phyloP scores from a whole-genome alignment of 768 basidiomycete genomes.

The Lactarius evosmus region DNA sequence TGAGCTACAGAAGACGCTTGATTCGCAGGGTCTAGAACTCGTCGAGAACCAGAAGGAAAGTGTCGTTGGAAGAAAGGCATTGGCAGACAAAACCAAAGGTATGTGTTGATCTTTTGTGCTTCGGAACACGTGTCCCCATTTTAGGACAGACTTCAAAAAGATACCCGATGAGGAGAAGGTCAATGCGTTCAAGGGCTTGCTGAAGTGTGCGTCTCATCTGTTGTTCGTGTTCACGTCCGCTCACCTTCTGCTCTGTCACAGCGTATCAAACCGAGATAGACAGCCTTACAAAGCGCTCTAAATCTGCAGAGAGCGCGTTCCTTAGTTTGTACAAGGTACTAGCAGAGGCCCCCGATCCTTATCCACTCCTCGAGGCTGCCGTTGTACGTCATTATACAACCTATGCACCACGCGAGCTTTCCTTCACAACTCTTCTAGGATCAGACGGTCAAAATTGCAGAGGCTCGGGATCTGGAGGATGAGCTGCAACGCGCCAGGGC shows the following conservation, averaged over 20 bases:
- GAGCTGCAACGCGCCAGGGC: slow-evolving; percentile 72
- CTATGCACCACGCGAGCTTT: background rate
- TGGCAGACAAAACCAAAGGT: slow-evolving; percentile 97
- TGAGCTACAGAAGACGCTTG: slow-evolving; percentile 90
- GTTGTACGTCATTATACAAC: slow-evolving; percentile 51
- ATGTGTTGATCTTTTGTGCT: background rate
- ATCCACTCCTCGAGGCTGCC: slow-evolving; percentile 91
- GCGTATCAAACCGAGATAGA: slow-evolving; percentile 98
- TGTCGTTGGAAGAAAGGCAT: slow-evolving; percentile 85
- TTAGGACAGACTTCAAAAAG: slow-evolving; percentile 87
- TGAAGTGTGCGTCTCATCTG: slow-evolving; percentile 60
- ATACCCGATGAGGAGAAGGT: slow-evolving; percentile 87
- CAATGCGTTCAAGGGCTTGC: slow-evolving; percentile 80
- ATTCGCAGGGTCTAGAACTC: slow-evolving; percentile 88
- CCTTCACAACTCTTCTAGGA: slow-evolving; percentile 49
- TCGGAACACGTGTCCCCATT: background rate
- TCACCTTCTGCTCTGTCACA: slow-evolving; percentile 33
- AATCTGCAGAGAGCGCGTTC: slow-evolving; percentile 91
- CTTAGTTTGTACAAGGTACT: slow-evolving; percentile 95
- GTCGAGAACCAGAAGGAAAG: slow-evolving; percentile 99
- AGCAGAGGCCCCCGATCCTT: slow-evolving; percentile 96
- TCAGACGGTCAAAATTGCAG: slow-evolving; percentile 87
- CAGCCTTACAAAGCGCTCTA: slow-evolving; percentile 87
- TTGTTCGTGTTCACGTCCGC: background rate
- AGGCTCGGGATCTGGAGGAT: slow-evolving; percentile 69